phyloP scores from a whole-genome alignment of 805 yeast genomes.

The Cyberlindnera subsufficiens region DNA sequence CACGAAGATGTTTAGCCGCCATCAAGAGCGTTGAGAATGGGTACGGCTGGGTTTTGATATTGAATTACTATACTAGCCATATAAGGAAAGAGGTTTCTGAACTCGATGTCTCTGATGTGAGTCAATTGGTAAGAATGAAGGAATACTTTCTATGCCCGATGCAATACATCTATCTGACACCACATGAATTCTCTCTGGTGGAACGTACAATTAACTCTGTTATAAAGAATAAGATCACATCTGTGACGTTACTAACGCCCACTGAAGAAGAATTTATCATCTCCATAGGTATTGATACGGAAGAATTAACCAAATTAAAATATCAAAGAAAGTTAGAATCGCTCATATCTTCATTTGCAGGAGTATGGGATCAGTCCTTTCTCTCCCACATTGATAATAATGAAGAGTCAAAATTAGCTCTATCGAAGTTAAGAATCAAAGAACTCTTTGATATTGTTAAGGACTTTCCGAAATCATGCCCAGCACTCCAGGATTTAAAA shows the following conservation, averaged over 20 bases:
- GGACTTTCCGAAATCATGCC: conserved; percentile 44
- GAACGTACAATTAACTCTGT: conserved; percentile 17
- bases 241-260: neutral
- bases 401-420: conserved; percentile 7
- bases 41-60: conserved; percentile 1
- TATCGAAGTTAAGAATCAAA: conserved; percentile 37
- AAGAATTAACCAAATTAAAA: conserved; percentile 7
- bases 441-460: conserved; percentile 58
- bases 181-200: conserved; percentile 7
- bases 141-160: conserved; percentile 20
- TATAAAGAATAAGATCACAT: conserved; percentile 7
- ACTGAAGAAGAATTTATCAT: conserved; percentile 12
- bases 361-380: conserved; percentile 16
- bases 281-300: conserved; percentile 17
- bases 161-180: conserved; percentile 11
- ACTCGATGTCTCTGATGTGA: neutral
- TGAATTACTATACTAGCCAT: conserved; percentile 13
- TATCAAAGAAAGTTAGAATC: conserved; percentile 6
- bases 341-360: conserved; percentile 4
- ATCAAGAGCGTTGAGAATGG: conserved; percentile 10
- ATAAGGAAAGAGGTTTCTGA: conserved; percentile 10
- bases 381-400: conserved; percentile 8
- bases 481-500: conserved; percentile 54
- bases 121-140: conserved; percentile 11
- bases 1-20: conserved; percentile 18